Evolutionary conservation across 305 asterid genomes (phyloP), one percentile per base, ranked within the genome.

Genomic region (Petunia hybrid): DNA sequence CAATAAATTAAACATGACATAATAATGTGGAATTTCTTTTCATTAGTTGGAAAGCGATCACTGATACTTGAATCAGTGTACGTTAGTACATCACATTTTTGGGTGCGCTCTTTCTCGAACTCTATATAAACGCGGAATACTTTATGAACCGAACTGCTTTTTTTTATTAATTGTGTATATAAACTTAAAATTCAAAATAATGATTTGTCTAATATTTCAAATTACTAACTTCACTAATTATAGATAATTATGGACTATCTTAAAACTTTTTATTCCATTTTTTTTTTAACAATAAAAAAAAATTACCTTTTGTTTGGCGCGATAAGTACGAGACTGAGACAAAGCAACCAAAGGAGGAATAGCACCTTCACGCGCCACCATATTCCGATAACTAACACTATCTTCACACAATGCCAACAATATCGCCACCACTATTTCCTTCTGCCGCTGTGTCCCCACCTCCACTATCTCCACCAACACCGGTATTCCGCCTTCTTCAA

Each of bases 301-400:
- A 60, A 60, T 84, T 85, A 95, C 99, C 99, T 95, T 95, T 81
- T 87, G 95, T 85, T 92, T 95, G 83, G 97, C 97, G 57, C 99
- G 93, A 51, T 87, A 91, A 82, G 98, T 91, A 51, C 97, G 95
- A 39, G 93, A 85, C 78, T 95, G 98, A 0, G 99, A 89, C 91
- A 95, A 76, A 59, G 97, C 95, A 46, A 94, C 95, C 85, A 95
- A 77, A 16, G 99, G 97, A 7, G 98, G 99, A 84, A 95, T 90
- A 43, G 95, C 98, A 2, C 99, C 99, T 87, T 95, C 99, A 41
- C 99, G 92, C 38, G 97, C 97, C 90, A 95, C 99, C 97, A 93
- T 82, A 46, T 87, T 92, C 45, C 98, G 94, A 46, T 91, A 92
- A 35, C 87, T 86, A 86, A 88, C 69, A 77, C 94, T 89, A 80